Evolutionary conservation across 2,329 filamentous ascomycete species (phyloP).

Genomic region (Colletotrichum sp.): DNA sequence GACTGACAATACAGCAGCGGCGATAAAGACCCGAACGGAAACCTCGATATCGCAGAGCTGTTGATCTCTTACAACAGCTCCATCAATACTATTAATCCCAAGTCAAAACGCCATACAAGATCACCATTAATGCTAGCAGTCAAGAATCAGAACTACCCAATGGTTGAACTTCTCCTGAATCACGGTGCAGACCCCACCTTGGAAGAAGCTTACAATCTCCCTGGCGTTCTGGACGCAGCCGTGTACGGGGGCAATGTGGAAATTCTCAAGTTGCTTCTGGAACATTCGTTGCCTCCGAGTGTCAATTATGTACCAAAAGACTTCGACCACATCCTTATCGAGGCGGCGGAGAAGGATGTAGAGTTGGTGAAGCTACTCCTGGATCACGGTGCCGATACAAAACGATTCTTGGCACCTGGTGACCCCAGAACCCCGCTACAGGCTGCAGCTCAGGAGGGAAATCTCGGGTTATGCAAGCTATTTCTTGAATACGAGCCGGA

Average conservation of each 20-base stretch:
- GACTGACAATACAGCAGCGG: not conserved
- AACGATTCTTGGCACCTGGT: not conserved
- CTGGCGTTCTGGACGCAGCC: constrained; percentile 18
- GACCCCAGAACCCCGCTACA: constrained; percentile 20
- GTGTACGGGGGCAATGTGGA: not conserved
- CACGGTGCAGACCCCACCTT: constrained; percentile 27
- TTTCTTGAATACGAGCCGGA: constrained; percentile 24
- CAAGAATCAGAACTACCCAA: not conserved
- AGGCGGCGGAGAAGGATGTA: constrained; percentile 1
- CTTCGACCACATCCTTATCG: constrained; percentile 10
- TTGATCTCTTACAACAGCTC: constrained; percentile 10
- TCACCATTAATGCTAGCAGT: constrained; percentile 11
- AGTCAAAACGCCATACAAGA: not conserved
- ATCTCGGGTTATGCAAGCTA: constrained; percentile 19
- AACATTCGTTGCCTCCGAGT: constrained; percentile 17
- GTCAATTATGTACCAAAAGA: constrained; percentile 17
- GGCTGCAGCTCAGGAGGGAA: constrained; percentile 18
- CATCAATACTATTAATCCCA: constrained; percentile 6
- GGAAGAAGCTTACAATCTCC: constrained; percentile 24
- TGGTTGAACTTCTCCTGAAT: constrained; percentile 24
- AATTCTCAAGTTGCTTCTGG: constrained; percentile 21
- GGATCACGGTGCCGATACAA: constrained; percentile 24
- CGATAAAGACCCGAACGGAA: not conserved
- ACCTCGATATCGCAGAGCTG: constrained; percentile 9
- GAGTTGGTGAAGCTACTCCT: constrained; percentile 23